These are phyloP conservation scores for Lolium perenne DNA, from an alignment of 176 grass and related monocot genomes.

Conservation along the genomic window DNA sequence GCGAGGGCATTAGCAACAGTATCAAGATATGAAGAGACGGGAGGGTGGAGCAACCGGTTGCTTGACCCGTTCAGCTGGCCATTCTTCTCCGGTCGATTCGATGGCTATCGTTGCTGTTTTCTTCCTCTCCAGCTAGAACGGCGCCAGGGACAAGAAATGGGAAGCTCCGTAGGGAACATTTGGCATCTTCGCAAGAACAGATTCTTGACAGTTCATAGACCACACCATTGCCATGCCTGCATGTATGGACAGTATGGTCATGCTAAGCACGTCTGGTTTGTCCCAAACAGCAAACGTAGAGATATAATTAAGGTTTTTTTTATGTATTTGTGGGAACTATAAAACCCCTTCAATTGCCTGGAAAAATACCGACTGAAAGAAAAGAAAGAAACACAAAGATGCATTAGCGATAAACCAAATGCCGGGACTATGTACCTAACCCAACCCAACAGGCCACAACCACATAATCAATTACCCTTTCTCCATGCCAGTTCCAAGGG, in stretches of 20 bases:
- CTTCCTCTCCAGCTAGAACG: slow-evolving; percentile 19
- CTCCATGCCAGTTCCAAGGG: neutral
- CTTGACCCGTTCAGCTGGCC: slow-evolving; percentile 36
- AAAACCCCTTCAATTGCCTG: neutral
- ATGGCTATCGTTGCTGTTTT: neutral
- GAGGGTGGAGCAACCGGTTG: slow-evolving; percentile 14
- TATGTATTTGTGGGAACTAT: neutral
- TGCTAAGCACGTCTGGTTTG: neutral
- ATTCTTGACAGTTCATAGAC: neutral
- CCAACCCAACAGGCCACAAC: neutral
- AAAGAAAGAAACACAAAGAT: neutral
- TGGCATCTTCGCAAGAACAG: slow-evolving; percentile 29
- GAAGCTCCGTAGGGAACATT: slow-evolving; percentile 28
- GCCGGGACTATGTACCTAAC: neutral
- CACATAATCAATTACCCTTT: neutral
- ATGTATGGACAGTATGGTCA: neutral
- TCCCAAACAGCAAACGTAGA: neutral
- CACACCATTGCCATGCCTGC: neutral
- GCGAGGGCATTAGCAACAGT: neutral
- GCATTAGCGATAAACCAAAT: too few species aligned
- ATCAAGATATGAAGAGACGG: neutral
- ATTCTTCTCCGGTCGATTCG: neutral
- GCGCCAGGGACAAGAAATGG: slow-evolving; percentile 33
- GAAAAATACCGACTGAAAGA: neutral
- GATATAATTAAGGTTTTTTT: neutral